phyloP scores from a whole-genome alignment of 2,329 filamentous ascomycete genomes.

The Claviceps monticola region DNA sequence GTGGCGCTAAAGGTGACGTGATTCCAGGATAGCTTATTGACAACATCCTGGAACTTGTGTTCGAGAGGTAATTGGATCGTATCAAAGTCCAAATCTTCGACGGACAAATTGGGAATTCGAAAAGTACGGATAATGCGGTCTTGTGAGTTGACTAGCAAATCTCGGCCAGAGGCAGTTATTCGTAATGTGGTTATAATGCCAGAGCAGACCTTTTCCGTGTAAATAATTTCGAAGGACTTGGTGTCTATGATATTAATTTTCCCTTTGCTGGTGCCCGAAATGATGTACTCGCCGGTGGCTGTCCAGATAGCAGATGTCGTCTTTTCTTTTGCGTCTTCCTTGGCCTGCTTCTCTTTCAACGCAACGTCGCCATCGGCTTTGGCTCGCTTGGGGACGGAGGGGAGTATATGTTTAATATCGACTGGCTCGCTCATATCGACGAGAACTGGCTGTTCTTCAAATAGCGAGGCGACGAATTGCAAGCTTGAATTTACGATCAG shows the following conservation, averaged over 20 bases:
- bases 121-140: conserved; percentile 93
- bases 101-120: conserved; percentile 64
- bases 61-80: conserved; percentile 83
- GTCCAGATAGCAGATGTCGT: conserved; percentile 90
- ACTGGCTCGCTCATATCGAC: conserved; percentile 63
- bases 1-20: conserved; percentile 90
- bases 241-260: conserved; percentile 93
- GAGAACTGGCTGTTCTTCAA: conserved; percentile 81
- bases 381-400: conserved; percentile 67
- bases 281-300: conserved; percentile 69
- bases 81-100: conserved; percentile 60
- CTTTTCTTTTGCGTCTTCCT: conserved; percentile 86
- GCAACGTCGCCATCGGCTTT: conserved; percentile 56
- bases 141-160: conserved; percentile 82
- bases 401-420: conserved; percentile 62
- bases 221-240: conserved; percentile 65
- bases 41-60: conserved; percentile 96
- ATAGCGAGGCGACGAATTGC: conserved; percentile 80
- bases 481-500: conserved; percentile 37
- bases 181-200: conserved; percentile 82
- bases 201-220: conserved; percentile 76
- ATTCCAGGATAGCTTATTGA: conserved; percentile 92
- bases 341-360: conserved; percentile 67
- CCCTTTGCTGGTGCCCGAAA: conserved; percentile 88
- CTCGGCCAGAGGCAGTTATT: conserved; percentile 66